Percentiles rank a stretch among this genome's conserved stretches.
These are phyloP conservation scores for Heterobasidion parviporum DNA, from an alignment of 1,284 basidiomycete genomes.

Conservation along the genomic window DNA sequence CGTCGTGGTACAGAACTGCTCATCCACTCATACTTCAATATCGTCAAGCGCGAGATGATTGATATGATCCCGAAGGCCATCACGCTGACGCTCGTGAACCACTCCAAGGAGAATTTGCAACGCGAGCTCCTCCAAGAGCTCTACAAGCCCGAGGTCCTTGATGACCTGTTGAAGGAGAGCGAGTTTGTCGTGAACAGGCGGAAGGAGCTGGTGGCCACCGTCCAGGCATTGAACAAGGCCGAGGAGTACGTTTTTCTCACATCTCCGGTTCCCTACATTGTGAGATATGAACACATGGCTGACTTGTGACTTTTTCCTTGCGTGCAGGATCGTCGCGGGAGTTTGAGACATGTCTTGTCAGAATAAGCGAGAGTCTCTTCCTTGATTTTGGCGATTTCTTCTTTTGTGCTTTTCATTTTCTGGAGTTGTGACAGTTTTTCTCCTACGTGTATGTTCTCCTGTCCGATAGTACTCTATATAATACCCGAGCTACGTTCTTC, in stretches of 20 bases:
- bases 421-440: not conserved
- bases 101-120: conserved; percentile 90
- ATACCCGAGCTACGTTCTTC: not conserved
- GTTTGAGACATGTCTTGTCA: not conserved
- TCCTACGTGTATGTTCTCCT: not conserved
- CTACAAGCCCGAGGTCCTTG: conserved; percentile 88
- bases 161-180: conserved; percentile 89
- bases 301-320: not conserved
- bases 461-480: not conserved
- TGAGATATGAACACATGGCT: not conserved
- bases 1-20: conserved; percentile 56
- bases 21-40: conserved; percentile 92
- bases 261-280: not conserved
- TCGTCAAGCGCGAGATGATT: conserved; percentile 98
- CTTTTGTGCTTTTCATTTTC: not conserved
- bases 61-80: conserved; percentile 99
- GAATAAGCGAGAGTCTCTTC: not conserved
- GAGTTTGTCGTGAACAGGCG: conserved; percentile 77
- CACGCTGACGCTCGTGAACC: conserved; percentile 86
- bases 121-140: conserved; percentile 83
- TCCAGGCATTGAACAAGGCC: conserved; percentile 84
- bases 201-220: conserved; percentile 87
- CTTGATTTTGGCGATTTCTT: not conserved
- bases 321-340: not conserved
- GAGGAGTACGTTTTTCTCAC: conserved; percentile 61